Conservation (phyloP, 75 land plant species). For the Selaginella moellendorffii region DNA sequence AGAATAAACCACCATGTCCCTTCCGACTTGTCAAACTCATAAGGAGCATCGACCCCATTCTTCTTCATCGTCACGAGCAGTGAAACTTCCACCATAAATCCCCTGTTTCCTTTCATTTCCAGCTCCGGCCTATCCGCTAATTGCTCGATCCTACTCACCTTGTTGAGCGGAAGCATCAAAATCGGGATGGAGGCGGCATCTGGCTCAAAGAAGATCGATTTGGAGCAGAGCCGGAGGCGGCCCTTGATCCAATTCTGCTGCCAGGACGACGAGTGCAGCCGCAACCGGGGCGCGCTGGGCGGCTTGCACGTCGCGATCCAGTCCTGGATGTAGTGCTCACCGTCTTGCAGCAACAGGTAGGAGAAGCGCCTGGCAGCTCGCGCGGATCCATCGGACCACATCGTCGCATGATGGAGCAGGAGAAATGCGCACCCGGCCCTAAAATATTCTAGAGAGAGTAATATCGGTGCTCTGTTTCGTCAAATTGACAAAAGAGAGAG, state of each 20-base stretch:
- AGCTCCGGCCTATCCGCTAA: slow-evolving; percentile 11
- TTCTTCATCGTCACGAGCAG: slow-evolving; percentile 33
- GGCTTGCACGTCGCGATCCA: slow-evolving; percentile 35
- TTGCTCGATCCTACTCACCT: slow-evolving; percentile 26
- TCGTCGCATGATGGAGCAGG: too few relatives aligned
- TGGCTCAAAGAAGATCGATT: slow-evolving; percentile 34
- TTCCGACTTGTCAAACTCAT: slow-evolving; percentile 31
- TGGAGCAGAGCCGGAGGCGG: slow-evolving; percentile 28
- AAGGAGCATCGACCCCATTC: slow-evolving; percentile 30
- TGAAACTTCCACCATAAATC: slow-evolving; percentile 24
- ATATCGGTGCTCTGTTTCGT: too few relatives aligned
- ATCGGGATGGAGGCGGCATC: slow-evolving; percentile 25
- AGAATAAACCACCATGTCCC: slow-evolving; percentile 32
- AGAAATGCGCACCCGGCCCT: too few relatives aligned
- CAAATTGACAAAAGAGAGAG: too few relatives aligned
- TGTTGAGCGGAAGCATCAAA: slow-evolving; percentile 29
- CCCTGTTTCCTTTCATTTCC: slow-evolving; percentile 24
- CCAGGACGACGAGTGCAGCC: background rate
- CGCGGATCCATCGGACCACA: background rate
- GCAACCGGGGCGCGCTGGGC: background rate
- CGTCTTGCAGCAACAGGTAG: slow-evolving; percentile 33
- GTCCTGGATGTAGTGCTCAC: slow-evolving; percentile 33
- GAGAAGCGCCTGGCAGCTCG: slow-evolving; percentile 22
- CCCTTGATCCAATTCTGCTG: slow-evolving; percentile 26
- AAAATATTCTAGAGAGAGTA: too few relatives aligned